Evolutionary conservation across 169 alveolate species (phyloP).

Genomic region (Theileria orientalis): DNA sequence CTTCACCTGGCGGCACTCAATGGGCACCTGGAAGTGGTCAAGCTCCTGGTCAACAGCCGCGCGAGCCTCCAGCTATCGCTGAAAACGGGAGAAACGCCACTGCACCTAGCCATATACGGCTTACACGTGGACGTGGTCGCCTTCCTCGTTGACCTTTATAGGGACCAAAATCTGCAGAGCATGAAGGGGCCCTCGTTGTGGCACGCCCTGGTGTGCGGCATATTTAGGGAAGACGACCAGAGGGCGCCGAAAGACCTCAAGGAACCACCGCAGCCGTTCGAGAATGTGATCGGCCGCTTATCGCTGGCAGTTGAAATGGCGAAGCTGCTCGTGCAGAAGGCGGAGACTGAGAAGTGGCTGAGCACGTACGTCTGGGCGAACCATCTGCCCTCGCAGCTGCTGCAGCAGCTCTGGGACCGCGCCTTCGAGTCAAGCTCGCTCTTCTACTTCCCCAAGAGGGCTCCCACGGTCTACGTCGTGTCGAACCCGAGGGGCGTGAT

Average conservation of each 20-base stretch:
- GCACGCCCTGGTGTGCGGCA: conserved; percentile 66
- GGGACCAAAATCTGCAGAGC: neutral
- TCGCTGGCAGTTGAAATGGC: conserved; percentile 43
- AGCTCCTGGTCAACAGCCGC: conserved; percentile 66
- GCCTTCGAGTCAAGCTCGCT: conserved; percentile 11
- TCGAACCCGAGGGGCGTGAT: conserved; percentile 1
- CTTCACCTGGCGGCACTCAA: conserved; percentile 82
- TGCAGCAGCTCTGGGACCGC: conserved; percentile 30
- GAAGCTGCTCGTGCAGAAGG: conserved; percentile 23
- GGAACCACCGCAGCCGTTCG: conserved; percentile 7
- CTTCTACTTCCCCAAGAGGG: neutral
- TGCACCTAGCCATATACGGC: conserved; percentile 80
- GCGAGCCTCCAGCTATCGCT: conserved; percentile 66
- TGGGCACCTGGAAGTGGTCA: conserved; percentile 81
- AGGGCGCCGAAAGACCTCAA: neutral
- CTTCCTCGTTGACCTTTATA: conserved; percentile 71
- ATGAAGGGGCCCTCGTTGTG: conserved; percentile 59
- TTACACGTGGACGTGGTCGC: conserved; percentile 69
- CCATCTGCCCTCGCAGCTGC: conserved; percentile 50
- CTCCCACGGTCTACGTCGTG: neutral
- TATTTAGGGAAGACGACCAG: conserved; percentile 4
- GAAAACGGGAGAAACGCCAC: conserved; percentile 82
- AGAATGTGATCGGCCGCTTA: conserved; percentile 18
- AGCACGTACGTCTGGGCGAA: conserved; percentile 37
- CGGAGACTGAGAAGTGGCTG: neutral